phyloP scores from a whole-genome alignment of 345 rosid genomes.

The Brassica juncea region DNA sequence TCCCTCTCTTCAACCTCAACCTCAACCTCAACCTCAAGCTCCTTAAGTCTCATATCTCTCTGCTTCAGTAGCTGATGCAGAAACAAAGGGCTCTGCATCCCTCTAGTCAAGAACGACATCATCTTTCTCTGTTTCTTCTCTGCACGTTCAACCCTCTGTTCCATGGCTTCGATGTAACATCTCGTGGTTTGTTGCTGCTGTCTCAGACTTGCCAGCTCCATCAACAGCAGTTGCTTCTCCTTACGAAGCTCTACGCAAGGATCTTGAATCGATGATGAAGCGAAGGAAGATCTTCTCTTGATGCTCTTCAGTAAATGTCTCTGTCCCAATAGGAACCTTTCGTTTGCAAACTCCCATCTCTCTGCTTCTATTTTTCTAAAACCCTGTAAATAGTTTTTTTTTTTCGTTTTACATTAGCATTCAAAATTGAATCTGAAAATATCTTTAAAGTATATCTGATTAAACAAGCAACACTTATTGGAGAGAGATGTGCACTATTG shows the following conservation, averaged over 20 bases:
- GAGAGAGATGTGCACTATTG: conserved; percentile 11
- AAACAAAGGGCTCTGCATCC: conserved; percentile 74
- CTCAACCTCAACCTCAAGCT: conserved; percentile 9
- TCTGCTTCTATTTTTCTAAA: conserved; percentile 96
- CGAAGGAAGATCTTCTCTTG: conserved; percentile 48
- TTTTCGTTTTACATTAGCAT: too few species aligned
- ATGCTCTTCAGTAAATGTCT: conserved; percentile 75
- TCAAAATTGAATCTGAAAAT: background rate
- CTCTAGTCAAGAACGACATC: conserved; percentile 86
- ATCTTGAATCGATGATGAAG: conserved; percentile 10
- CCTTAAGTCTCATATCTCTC: conserved; percentile 45
- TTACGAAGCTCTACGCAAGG: conserved; percentile 63
- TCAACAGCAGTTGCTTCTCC: conserved; percentile 60
- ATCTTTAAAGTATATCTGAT: background rate
- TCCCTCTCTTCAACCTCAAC: conserved; percentile 49
- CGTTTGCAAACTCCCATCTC: conserved; percentile 98
- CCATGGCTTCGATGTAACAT: conserved; percentile 59
- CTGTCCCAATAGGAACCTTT: conserved; percentile 86
- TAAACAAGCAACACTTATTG: conserved; percentile 24
- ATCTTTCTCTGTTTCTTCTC: conserved; percentile 86
- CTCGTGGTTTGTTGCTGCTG: conserved; percentile 69
- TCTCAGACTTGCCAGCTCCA: conserved; percentile 71
- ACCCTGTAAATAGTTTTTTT: conserved; percentile 51
- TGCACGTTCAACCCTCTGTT: conserved; percentile 61
- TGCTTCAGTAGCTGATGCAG: conserved; percentile 58